These are phyloP conservation scores for Leishmania martiniquensis DNA, from an alignment of 208 protist species.

Conservation along the genomic window DNA sequence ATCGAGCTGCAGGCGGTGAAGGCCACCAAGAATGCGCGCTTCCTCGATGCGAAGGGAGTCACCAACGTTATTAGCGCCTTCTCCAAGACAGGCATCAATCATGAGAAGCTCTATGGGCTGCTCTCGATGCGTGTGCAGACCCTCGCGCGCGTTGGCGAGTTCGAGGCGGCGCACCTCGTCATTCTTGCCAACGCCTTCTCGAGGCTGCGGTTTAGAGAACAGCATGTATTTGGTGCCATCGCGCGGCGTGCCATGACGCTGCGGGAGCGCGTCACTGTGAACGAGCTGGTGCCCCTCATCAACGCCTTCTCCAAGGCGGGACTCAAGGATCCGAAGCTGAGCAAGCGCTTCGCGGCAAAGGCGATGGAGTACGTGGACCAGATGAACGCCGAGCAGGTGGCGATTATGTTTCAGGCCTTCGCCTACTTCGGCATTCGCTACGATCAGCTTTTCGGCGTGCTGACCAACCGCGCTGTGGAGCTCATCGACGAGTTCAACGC, in stretches of 20 bases:
- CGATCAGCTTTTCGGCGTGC: constrained; percentile 92
- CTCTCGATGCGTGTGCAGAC: constrained; percentile 88
- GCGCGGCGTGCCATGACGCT: constrained; percentile 86
- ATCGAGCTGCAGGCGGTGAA: constrained; percentile 92
- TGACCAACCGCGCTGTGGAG: constrained; percentile 93
- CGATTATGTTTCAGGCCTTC: constrained; percentile 90
- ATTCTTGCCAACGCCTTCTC: constrained; percentile 87
- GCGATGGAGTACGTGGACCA: constrained; percentile 93
- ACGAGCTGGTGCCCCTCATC: constrained; percentile 90
- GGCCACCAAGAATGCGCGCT: constrained; percentile 81
- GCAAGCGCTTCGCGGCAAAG: constrained; percentile 89
- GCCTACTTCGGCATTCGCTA: constrained; percentile 91
- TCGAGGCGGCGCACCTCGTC: constrained; percentile 88
- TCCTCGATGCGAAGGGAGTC: constrained; percentile 87
- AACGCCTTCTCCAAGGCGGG: constrained; percentile 84
- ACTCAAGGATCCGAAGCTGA: constrained; percentile 87
- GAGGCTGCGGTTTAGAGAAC: constrained; percentile 78
- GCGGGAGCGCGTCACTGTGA: constrained; percentile 88
- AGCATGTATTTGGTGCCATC: constrained; percentile 83
- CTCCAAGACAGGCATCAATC: constrained; percentile 87
- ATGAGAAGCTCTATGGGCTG: constrained; percentile 81
- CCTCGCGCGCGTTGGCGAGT: constrained; percentile 88
- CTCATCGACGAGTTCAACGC: constrained; percentile 94
- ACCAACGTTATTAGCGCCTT: constrained; percentile 91
- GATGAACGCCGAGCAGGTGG: constrained; percentile 92